Base-by-base conservation (phyloP, 805 yeast species). In the Brettanomyces naardenensis region DNA sequence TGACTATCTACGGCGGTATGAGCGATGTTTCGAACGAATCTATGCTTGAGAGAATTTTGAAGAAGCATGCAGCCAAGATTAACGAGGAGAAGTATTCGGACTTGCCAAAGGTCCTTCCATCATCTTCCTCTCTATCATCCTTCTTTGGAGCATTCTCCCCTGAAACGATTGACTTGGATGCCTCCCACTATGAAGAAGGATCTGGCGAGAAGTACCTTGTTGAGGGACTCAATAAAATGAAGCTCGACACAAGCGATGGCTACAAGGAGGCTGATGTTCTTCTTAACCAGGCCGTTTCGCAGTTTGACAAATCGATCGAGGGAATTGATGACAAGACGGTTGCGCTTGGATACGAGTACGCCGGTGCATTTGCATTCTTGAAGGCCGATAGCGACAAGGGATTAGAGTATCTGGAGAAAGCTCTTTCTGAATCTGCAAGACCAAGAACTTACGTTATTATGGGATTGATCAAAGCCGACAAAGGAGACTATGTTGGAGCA, bases 121-220 rank as follows among this genome's bases (percentile, higher is more conserved):
- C 95, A 13, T 77, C 89, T 36, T 76, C 95, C 19, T 81, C 94
- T 39, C 68, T 87, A 53, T 74, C 85, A 35, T 80, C 97, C 2
- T 89, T 88, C 70, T 80, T 89, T 52, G 84, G 86, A 49, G 88
- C 95, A n/a, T 89, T 87, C 63, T 68, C 67, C 40, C 65, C 73
- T 19, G 75, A 67, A 44, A 68, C 67, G 23, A 50, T 73, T 38
- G 64, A 59, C 43, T 71, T 71, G 41, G 59, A 52, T 44, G 75
- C 70, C 42, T 56, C 51, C 37, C 67, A 66, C 36, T 71, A 77
- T 45, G 73, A 69, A 44, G 66, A 64, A 38, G 78, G 72, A 41
- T 66, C 79, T 30, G 83, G 80, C 44, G 83, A 80, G 55, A 73
- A 69, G 47, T 73, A 69, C 59, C 69, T 89, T 55, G 68, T 67